A percentile compares a stretch with the other conserved stretches of the same genome.
phyloP scores from a whole-genome alignment of 352 stramenopile genomes.

The Globisporangium mamillatum region DNA sequence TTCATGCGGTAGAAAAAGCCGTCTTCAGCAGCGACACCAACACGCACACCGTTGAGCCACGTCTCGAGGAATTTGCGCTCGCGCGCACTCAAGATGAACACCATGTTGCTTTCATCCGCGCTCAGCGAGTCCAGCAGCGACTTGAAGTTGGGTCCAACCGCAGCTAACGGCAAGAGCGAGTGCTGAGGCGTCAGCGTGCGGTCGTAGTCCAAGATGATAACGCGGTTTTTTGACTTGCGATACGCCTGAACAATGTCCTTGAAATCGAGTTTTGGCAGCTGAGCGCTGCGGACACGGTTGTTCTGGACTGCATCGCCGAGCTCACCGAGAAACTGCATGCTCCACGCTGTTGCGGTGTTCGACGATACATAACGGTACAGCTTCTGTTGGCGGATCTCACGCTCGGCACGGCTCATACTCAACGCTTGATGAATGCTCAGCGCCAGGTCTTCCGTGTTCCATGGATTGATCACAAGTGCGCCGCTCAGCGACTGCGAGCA shows the following conservation, averaged over 20 bases:
- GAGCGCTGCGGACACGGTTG: slow-evolving; percentile 44
- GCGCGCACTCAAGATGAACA: slow-evolving; percentile 73
- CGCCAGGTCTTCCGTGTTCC: slow-evolving; percentile 85
- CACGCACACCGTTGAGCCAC: slow-evolving; percentile 73
- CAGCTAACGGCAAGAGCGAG: slow-evolving; percentile 73
- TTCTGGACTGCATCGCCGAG: slow-evolving; percentile 59
- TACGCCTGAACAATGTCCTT: slow-evolving; percentile 66
- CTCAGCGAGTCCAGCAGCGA: slow-evolving; percentile 66
- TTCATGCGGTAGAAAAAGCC: slow-evolving; percentile 84
- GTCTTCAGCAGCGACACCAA: slow-evolving; percentile 73
- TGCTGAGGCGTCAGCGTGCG: slow-evolving; percentile 78
- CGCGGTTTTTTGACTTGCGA: slow-evolving; percentile 60
- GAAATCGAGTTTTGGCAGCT: slow-evolving; percentile 61
- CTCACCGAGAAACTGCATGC: slow-evolving; percentile 76
- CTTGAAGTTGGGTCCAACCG: slow-evolving; percentile 77
- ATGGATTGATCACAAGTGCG: slow-evolving; percentile 86
- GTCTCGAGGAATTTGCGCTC: slow-evolving; percentile 89
- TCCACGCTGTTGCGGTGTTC: slow-evolving; percentile 84
- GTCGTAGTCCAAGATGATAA: slow-evolving; percentile 90
- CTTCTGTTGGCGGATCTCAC: slow-evolving; percentile 88
- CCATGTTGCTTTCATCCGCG: slow-evolving; percentile 63
- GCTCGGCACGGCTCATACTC: slow-evolving; percentile 78
- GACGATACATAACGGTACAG: slow-evolving; percentile 86
- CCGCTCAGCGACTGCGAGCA: slow-evolving; percentile 85
- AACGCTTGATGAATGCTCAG: slow-evolving; percentile 81